These are phyloP conservation scores for Melampsora larici-populina DNA, from an alignment of 1,284 basidiomycete genomes.

Conservation along the genomic window DNA sequence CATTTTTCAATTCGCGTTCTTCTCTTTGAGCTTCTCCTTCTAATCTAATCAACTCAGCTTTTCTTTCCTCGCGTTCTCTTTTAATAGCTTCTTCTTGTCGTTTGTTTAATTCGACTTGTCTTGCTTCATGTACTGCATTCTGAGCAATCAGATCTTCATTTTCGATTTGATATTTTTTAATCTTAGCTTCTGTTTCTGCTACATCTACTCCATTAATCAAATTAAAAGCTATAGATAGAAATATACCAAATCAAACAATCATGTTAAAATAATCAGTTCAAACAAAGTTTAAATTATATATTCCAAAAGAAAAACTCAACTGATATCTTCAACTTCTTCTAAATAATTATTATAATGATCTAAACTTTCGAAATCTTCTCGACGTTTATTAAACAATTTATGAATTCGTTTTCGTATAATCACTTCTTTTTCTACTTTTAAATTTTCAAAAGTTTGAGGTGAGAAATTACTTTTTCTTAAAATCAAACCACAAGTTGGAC, in stretches of 20 bases:
- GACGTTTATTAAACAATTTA: too few species aligned
- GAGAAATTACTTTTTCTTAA: slow-evolving; percentile 89
- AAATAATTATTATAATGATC: slow-evolving; percentile 92
- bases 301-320: slow-evolving; percentile 58
- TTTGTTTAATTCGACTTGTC: slow-evolving; percentile 65
- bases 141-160: slow-evolving; percentile 75
- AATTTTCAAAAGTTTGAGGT: slow-evolving; percentile 94
- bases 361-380: slow-evolving; percentile 81
- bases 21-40: slow-evolving; percentile 39
- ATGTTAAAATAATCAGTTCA: background rate
- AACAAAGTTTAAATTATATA: background rate
- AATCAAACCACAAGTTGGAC: slow-evolving; percentile 86
- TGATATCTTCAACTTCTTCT: slow-evolving; percentile 91
- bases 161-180: slow-evolving; percentile 71
- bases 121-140: slow-evolving; percentile 72
- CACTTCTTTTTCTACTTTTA: slow-evolving; percentile 94
- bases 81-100: slow-evolving; percentile 66
- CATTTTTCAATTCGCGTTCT: slow-evolving; percentile 35
- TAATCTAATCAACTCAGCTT: slow-evolving; percentile 30
- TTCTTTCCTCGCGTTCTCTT: slow-evolving; percentile 32
- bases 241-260: slow-evolving; percentile 22
- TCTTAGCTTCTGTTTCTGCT: slow-evolving; percentile 76
- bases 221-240: slow-evolving; percentile 72
- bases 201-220: slow-evolving; percentile 87
- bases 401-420: slow-evolving; percentile 78